Evolutionary conservation across 225 moss, liverwort and hornwort species (phyloP), one percentile per base, ranked within the genome.

Genomic region (Ulota crispa): DNA sequence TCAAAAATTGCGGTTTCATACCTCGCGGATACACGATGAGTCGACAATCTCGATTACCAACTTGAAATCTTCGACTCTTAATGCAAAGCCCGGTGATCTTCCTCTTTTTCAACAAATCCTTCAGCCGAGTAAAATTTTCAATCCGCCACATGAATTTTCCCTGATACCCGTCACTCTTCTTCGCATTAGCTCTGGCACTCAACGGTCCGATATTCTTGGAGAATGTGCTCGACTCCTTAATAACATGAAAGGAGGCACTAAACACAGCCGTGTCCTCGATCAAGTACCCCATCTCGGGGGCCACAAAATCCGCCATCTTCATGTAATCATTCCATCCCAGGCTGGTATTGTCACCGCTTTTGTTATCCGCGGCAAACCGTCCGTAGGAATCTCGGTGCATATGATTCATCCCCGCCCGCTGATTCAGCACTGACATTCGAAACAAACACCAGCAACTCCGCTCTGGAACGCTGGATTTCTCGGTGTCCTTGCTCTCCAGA

Each of bases 91-190:
- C 99, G 18, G 99, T 99, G 75, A 99, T 99, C 84, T 99, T 99
- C 59, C 99, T 89, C 89, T 99, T 99, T 91, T 96, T 99, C 52
- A 99, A 69, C 32, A 99, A 94, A 85, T 99, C 99, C 76, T 99
- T 99, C n/a, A 99, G 86, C 64, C 99, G 90, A n/a, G 99, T 99
- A 68, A 99, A 99, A 85, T 99, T 99, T 72, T 99, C 99, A 87
- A 99, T 99, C 75, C 96, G 94, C 99, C 99, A 99, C 90, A 99
- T 92, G 81, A 99, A 99, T 83, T 99, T 99, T 5, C 99, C 99
- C 86, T 99, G 99, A 74, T 99, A 96, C 9, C 93, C 96, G 76
- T 99, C 99, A 73, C 88, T 94, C 73, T 99, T 96, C 89, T 96
- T 99, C 24, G 94, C 88, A 89, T 83, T 96, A 27, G 92, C 87